Evolutionary conservation across 2,329 filamentous ascomycete species (phyloP).

Genomic region (Pseudogymnoascus sp.): DNA sequence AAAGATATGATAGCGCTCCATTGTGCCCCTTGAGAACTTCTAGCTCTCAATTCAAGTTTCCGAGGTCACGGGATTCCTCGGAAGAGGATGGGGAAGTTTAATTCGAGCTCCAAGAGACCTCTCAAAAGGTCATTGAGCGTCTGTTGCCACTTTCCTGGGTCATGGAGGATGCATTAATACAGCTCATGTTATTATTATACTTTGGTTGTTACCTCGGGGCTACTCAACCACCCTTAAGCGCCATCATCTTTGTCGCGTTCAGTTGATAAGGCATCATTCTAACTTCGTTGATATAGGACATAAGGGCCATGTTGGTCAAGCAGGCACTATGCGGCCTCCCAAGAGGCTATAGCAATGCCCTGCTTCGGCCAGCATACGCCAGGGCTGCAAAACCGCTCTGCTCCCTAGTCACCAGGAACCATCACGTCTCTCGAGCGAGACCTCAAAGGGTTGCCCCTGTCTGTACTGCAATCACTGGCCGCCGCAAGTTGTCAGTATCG

Average conservation of each 20-base stretch:
- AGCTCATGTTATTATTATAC: not conserved
- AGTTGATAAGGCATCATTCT: not conserved
- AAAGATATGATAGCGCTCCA: not conserved
- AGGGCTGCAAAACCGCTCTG: not conserved
- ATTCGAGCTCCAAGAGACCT: not conserved
- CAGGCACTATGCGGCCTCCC: not conserved
- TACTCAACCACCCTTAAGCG: not conserved
- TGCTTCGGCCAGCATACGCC: not conserved
- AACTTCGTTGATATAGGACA: not conserved
- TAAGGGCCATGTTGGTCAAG: slow-evolving; percentile 4
- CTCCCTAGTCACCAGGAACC: not conserved
- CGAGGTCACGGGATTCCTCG: not conserved
- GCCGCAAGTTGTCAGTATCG: not conserved
- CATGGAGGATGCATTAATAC: not conserved
- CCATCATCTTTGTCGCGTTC: not conserved
- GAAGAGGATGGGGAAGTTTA: not conserved
- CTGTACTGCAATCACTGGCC: not conserved
- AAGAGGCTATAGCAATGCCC: not conserved
- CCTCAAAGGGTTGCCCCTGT: not conserved
- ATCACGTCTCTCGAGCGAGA: not conserved
- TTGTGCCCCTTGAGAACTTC: not conserved
- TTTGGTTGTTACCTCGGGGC: not conserved
- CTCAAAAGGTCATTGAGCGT: not conserved
- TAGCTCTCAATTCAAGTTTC: not conserved
- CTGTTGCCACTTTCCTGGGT: not conserved